These are phyloP conservation scores for Vigna angularis DNA, from an alignment of 306 rosid species.

Conservation along the genomic window DNA sequence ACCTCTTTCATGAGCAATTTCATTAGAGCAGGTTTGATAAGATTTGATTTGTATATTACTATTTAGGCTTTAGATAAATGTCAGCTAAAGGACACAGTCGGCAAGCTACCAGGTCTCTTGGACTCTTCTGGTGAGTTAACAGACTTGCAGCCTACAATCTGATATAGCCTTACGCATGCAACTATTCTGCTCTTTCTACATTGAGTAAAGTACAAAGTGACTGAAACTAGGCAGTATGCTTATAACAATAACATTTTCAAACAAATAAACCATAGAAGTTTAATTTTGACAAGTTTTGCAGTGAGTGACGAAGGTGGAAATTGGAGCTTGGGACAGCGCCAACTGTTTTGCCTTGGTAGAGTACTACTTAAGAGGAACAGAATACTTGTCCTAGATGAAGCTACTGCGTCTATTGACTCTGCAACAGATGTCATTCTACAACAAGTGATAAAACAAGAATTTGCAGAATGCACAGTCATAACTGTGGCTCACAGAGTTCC, in stretches of 20 bases:
- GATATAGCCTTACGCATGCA: neutral
- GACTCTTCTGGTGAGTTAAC: slow-evolving; percentile 22
- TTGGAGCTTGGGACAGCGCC: slow-evolving; percentile 16
- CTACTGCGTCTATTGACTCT: slow-evolving; percentile 16
- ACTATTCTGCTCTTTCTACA: slow-evolving; percentile 1
- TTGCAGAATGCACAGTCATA: slow-evolving; percentile 21
- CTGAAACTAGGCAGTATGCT: neutral
- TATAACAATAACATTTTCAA: neutral
- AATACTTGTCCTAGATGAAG: slow-evolving; percentile 26
- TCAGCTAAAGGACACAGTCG: slow-evolving; percentile 17
- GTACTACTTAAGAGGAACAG: slow-evolving; percentile 9
- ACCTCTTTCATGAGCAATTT: neutral
- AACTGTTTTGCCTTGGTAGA: slow-evolving; percentile 23
- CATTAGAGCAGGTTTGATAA: neutral
- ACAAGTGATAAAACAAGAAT: slow-evolving; percentile 6
- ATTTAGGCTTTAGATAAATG: slow-evolving; percentile 19
- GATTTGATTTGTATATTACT: neutral
- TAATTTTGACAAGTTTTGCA: neutral
- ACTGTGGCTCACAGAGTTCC: slow-evolving; percentile 27
- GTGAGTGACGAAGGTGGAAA: slow-evolving; percentile 23
- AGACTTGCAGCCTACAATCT: neutral
- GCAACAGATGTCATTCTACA: slow-evolving; percentile 9
- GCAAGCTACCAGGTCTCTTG: slow-evolving; percentile 12
- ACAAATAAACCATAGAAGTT: neutral
- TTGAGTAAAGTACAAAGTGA: neutral